Conservation (phyloP, 2,329 filamentous ascomycete species). For the Pleoardoris graminearum region DNA sequence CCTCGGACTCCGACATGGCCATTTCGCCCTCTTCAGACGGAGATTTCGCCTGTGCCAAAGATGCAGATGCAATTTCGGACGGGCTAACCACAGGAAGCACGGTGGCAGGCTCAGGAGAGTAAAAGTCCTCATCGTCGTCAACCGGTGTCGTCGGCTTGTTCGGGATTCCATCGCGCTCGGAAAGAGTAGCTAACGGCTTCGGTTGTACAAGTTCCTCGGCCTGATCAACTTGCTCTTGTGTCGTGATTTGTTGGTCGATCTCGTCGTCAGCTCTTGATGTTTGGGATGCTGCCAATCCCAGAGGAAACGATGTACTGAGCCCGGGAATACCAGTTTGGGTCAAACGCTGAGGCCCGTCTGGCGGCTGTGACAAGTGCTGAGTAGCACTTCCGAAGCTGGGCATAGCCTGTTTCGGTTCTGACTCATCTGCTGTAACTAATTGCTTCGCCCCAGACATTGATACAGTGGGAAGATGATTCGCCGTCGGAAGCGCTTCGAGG, state of each 20-base stretch:
- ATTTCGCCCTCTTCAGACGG: conserved; percentile 40
- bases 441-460: neutral
- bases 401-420: neutral
- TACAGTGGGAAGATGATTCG: neutral
- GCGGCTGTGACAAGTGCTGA: neutral
- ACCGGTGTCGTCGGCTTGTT: conserved; percentile 24
- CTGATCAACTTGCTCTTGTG: neutral
- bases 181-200: neutral
- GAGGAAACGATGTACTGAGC: neutral
- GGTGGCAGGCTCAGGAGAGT: conserved; percentile 33
- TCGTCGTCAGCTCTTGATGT: neutral
- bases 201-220: neutral
- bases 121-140: conserved; percentile 43
- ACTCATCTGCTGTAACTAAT: neutral
- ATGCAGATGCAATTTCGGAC: neutral
- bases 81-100: neutral
- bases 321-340: conserved; percentile 1
- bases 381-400: neutral
- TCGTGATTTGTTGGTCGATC: neutral
- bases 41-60: conserved; percentile 13
- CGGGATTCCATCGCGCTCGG: neutral
- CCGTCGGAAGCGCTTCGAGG: neutral
- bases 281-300: neutral
- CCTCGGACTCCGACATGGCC: conserved; percentile 40
- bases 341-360: neutral